Evolutionary conservation across 2,329 filamentous ascomycete genomes (phyloP).

Genomic region (Ophiostoma quercus): DNA sequence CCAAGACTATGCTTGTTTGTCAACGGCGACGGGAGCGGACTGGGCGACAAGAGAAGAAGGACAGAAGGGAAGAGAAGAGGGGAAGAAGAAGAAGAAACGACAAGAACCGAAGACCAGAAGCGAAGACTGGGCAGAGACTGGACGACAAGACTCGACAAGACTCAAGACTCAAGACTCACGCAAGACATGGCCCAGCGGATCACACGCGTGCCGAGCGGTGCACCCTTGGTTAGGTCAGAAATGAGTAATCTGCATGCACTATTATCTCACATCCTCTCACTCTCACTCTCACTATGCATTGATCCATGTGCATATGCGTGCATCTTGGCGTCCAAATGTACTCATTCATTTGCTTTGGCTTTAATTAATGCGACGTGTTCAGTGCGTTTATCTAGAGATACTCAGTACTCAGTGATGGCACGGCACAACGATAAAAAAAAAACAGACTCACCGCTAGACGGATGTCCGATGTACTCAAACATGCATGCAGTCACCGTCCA

Average conservation of each 20-base stretch:
- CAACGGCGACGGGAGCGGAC: neutral
- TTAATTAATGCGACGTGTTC: neutral
- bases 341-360: neutral
- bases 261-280: neutral
- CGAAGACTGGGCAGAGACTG: neutral
- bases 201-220: neutral
- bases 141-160: neutral
- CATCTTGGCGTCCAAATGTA: neutral
- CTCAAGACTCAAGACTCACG: neutral
- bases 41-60: neutral
- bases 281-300: neutral
- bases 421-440: too few relatives aligned
- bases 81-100: neutral
- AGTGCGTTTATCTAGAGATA: too few relatives aligned
- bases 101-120: neutral
- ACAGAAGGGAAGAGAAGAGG: neutral
- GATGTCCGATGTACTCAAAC: too few relatives aligned
- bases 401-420: too few relatives aligned
- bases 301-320: neutral
- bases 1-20: constrained; percentile 6
- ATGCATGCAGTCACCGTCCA: too few relatives aligned
- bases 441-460: too few relatives aligned
- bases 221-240: neutral
- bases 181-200: neutral
- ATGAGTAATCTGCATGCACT: neutral